phyloP scores from a whole-genome alignment of 257 asterid species.

The Nicotiana attenuata region DNA sequence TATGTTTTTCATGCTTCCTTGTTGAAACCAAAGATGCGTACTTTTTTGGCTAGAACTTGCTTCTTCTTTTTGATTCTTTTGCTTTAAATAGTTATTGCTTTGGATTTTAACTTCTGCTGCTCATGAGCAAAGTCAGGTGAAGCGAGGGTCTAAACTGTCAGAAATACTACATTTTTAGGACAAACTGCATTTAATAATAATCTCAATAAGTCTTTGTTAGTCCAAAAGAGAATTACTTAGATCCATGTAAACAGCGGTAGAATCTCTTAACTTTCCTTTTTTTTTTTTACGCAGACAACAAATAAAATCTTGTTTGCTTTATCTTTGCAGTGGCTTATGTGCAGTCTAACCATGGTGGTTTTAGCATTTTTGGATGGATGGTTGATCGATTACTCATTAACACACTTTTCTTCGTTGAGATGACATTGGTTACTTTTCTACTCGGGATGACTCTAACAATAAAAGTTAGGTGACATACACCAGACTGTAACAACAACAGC shows the following conservation, averaged over 20 bases:
- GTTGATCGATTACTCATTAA: conserved; percentile 69
- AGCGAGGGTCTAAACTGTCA: background rate
- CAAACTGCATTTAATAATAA: background rate
- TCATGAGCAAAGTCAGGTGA: background rate
- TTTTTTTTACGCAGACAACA: background rate
- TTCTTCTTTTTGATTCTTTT: background rate
- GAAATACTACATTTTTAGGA: background rate
- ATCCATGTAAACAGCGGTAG: background rate
- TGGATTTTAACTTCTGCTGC: background rate
- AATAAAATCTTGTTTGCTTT: background rate
- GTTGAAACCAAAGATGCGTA: background rate
- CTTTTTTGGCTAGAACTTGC: background rate
- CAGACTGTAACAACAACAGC: background rate
- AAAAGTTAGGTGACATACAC: conserved; percentile 34
- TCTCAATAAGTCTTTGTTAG: background rate
- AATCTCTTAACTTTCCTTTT: background rate
- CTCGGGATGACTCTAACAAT: conserved; percentile 75
- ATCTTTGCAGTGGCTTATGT: conserved; percentile 66
- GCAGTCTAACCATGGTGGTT: conserved; percentile 78
- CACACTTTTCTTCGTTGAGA: conserved; percentile 76
- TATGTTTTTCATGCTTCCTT: background rate
- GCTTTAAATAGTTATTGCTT: background rate
- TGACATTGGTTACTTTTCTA: conserved; percentile 71
- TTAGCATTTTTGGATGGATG: conserved; percentile 74
- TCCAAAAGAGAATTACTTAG: background rate